phyloP scores from a whole-genome alignment of 2,329 filamentous ascomycete genomes.

The Aspergillus thermomutatus region DNA sequence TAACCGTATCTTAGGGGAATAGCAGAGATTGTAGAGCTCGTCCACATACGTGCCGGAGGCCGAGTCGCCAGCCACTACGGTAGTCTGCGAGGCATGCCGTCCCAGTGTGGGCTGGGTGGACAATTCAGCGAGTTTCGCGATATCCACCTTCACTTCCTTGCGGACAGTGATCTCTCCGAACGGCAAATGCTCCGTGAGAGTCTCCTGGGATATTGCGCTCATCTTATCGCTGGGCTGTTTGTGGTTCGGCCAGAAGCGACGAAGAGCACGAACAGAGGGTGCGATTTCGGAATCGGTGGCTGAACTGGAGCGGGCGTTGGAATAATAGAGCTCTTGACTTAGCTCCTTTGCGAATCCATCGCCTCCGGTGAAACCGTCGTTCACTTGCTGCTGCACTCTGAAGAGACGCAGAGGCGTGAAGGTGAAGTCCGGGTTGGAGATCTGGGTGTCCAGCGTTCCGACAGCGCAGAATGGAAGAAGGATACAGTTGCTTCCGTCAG shows the following conservation, averaged over 20 bases:
- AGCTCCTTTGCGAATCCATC: constrained; percentile 59
- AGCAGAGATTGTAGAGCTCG: constrained; percentile 41
- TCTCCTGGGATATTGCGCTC: constrained; percentile 16
- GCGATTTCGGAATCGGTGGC: constrained; percentile 21
- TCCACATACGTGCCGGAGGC: constrained; percentile 45
- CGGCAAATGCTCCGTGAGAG: constrained; percentile 16
- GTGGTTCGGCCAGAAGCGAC: constrained; percentile 21
- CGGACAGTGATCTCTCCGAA: constrained; percentile 61
- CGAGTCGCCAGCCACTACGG: constrained; percentile 25
- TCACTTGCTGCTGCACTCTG: constrained; percentile 62
- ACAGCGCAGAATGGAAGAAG: constrained; percentile 58
- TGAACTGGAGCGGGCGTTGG: constrained; percentile 25
- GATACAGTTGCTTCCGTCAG: constrained; percentile 41
- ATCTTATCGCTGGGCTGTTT: constrained; percentile 2
- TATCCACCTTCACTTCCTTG: constrained; percentile 59
- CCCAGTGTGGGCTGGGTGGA: constrained; percentile 13
- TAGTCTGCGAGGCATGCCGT: constrained; percentile 20
- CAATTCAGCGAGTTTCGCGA: constrained; percentile 26
- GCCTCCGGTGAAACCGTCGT: constrained; percentile 53
- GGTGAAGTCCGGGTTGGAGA: constrained; percentile 51
- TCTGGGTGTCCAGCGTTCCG: constrained; percentile 57
- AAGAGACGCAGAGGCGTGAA: constrained; percentile 65
- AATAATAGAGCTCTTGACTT: constrained; percentile 58
- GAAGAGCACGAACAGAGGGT: constrained; percentile 17
- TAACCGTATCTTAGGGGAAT: constrained; percentile 27